Evolutionary conservation across 164 flowering plant species (phyloP).

Genomic region (Vitis labrusca): DNA sequence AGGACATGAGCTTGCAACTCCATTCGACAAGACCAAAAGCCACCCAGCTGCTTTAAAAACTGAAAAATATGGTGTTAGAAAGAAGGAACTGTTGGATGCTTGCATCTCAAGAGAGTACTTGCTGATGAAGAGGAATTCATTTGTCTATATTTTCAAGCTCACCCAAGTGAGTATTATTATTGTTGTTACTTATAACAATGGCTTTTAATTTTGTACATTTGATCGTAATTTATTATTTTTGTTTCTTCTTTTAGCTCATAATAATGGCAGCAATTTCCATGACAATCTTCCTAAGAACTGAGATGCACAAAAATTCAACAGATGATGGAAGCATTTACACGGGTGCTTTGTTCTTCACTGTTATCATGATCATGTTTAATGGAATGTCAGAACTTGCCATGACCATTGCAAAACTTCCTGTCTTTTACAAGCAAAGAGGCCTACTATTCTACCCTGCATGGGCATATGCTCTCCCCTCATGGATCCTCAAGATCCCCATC

Average conservation of each 20-base stretch:
- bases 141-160: conserved; percentile 52
- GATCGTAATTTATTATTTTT: no score
- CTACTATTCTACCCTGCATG: conserved; percentile 52
- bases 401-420: conserved; percentile 44
- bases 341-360: conserved; percentile 33
- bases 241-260: conserved; percentile 30
- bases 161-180: conserved; percentile 30
- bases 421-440: conserved; percentile 52
- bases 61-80: conserved; percentile 38
- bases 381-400: conserved; percentile 45
- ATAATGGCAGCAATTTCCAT: conserved; percentile 31
- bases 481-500: conserved; percentile 59
- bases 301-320: conserved; percentile 31
- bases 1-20: conserved; percentile 43
- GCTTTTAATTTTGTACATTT: no score
- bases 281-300: conserved; percentile 56
- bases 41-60: conserved; percentile 61
- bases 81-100: conserved; percentile 47
- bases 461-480: conserved; percentile 60
- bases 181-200: no score
- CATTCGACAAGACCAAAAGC: conserved; percentile 47
- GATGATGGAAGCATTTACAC: conserved; percentile 26
- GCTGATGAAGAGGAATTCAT: conserved; percentile 62
- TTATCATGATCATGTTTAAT: conserved; percentile 33
- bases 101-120: conserved; percentile 43